These are phyloP conservation scores for Leccinum subgranulosum DNA, from an alignment of 768 basidiomycete genomes.

Conservation along the genomic window DNA sequence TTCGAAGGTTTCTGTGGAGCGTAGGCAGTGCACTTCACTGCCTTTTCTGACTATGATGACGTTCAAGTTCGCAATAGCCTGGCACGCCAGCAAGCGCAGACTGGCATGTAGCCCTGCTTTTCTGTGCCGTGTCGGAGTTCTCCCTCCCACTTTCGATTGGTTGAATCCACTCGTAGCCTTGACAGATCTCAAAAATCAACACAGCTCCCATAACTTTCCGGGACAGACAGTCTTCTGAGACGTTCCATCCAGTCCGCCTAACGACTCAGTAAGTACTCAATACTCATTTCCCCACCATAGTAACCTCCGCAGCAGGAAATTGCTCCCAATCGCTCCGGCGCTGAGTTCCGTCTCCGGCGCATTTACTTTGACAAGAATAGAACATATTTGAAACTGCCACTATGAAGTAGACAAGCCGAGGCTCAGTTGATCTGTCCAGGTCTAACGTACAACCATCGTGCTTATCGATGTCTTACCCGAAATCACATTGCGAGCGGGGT, in stretches of 20 bases:
- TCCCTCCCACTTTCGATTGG: conserved; percentile 2
- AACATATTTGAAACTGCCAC: conserved; percentile 9
- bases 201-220: neutral
- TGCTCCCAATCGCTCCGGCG: neutral
- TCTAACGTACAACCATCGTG: conserved; percentile 1
- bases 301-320: neutral
- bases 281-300: neutral
- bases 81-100: neutral
- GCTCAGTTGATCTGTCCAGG: neutral
- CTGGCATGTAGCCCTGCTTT: neutral
- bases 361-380: conserved; percentile 1
- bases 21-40: neutral
- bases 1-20: neutral
- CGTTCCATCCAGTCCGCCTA: neutral
- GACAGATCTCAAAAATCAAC: neutral
- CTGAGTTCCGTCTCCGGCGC: neutral
- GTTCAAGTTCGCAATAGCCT: no score
- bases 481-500: conserved; percentile 9
- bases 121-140: neutral
- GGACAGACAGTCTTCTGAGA: neutral
- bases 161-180: neutral
- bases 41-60: no score
- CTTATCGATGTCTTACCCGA: conserved; percentile 18
- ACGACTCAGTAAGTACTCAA: neutral
- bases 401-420: neutral